These are phyloP conservation scores for Dovyalis caffra DNA, from an alignment of 345 rosid species.

Conservation along the genomic window DNA sequence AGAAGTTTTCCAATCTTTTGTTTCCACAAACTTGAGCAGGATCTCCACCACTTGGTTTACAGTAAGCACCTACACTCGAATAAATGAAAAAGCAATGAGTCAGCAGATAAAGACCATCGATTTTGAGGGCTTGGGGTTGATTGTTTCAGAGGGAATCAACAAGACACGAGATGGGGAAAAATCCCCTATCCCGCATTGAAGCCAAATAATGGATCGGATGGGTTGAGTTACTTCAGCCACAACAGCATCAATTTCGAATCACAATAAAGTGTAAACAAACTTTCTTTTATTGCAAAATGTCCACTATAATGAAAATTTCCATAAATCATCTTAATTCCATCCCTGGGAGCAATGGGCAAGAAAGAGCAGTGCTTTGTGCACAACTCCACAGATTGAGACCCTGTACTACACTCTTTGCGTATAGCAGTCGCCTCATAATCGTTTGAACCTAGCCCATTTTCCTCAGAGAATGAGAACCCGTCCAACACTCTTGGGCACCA, in stretches of 20 bases:
- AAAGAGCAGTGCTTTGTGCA: background rate
- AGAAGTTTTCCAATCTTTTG: conserved; percentile 77
- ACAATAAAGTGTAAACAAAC: background rate
- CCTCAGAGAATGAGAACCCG: background rate
- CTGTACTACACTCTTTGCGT: background rate
- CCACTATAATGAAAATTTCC: background rate
- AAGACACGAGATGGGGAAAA: background rate
- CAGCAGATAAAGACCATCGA: background rate
- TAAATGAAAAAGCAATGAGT: background rate
- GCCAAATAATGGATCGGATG: background rate
- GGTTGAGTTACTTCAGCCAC: background rate
- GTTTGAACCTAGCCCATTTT: no score
- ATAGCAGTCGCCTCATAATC: no score
- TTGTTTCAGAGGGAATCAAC: background rate
- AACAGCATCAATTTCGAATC: background rate
- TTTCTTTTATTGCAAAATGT: background rate
- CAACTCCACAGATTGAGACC: background rate
- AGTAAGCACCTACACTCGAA: conserved; percentile 68
- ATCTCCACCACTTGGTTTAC: conserved; percentile 96
- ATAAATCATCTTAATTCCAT: background rate
- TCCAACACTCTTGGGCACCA: background rate
- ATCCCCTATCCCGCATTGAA: background rate
- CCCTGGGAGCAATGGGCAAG: background rate
- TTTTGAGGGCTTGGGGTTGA: background rate
- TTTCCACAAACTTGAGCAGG: conserved; percentile 76